Conservation (phyloP, 2,329 filamentous ascomycete genomes). For the Calonectria multiphialidica region DNA sequence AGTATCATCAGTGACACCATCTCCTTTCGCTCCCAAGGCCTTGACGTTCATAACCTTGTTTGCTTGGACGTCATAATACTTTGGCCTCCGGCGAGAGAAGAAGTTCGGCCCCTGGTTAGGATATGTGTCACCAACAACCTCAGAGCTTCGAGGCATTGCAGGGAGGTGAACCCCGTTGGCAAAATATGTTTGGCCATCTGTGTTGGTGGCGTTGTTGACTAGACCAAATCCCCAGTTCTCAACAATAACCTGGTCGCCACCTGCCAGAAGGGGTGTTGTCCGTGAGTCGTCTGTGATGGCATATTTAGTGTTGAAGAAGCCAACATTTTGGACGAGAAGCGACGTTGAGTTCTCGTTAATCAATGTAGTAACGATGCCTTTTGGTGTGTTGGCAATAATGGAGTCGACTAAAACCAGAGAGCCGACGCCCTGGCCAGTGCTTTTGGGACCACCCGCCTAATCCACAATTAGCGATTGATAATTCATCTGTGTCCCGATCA, state of each 20-base stretch:
- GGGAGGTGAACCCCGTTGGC: not conserved
- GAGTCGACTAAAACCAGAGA: constrained; percentile 84
- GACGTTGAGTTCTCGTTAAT: constrained; percentile 45
- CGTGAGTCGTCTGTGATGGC: constrained; percentile 75
- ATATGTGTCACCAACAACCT: constrained; percentile 72
- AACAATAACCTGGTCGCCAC: constrained; percentile 50
- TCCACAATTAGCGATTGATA: no score
- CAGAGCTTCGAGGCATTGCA: no score
- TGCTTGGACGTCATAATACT: constrained; percentile 67
- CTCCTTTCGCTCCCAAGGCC: constrained; percentile 85
- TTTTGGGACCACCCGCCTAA: constrained; percentile 71
- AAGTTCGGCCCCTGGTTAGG: constrained; percentile 60
- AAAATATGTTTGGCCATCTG: constrained; percentile 53
- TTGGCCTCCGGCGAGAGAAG: constrained; percentile 83
- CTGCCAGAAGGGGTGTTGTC: constrained; percentile 44
- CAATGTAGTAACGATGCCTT: constrained; percentile 83
- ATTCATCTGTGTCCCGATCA: no score
- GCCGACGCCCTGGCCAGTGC: constrained; percentile 78
- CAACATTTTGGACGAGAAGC: not conserved
- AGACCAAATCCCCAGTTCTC: not conserved
- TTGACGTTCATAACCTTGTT: constrained; percentile 72
- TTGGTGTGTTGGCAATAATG: constrained; percentile 78
- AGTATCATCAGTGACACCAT: constrained; percentile 90
- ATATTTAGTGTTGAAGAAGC: not conserved
- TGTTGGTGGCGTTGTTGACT: not conserved